Base-by-base conservation (phyloP, 768 basidiomycete species). In the Floccularia luteovirens region DNA sequence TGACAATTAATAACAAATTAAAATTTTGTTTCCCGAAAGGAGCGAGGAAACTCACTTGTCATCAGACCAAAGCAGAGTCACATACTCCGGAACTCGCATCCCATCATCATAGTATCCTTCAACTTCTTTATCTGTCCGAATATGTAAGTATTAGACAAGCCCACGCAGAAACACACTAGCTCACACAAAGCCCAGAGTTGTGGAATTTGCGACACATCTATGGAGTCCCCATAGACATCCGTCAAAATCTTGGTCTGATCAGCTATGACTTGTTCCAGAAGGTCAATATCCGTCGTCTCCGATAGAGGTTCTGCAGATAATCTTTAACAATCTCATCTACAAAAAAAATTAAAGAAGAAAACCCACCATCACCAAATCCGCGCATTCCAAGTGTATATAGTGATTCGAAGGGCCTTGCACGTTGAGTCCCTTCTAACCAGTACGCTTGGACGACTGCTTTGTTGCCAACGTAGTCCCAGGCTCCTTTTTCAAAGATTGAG, bases 301-400 rank as follows among this genome's bases (percentile, higher is more conserved):
- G 64, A 61, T n/a, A 80, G 63, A 12, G 79, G 75, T 31, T 74
- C 75, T 76, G 32, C 8, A 4, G 11, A 6, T 22, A 28, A 35
- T 2, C 13, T 21, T 25, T 13, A 23, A 27, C 22, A 10, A 31
- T 23, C 17, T 25, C 14, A 32, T 24, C 17, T 45, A 22, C 0
- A 24, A 21, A 31, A 6, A n/a, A 17, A n/a, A n/a, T 16, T 8
- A 38, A 0, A 39, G 34, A 24, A 34, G 36, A 41, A 13, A 13
- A 51, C 66, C 25, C 48, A 77, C 73, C 47, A 45, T 76, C 74
- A 37, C 74, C 74, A 40, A 64, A 63, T 1, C 82, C 84, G 45
- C 84, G 64, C 81, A 85, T 82, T 5, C 83, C 82, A 14, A 84
- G 48, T 0, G 82, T 83, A 50, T 70, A 80, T 6, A 82, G 53